A percentile compares a stretch with the other conserved stretches of the same genome.
Conservation (phyloP, 1,139 yeast species). For the Pichia sp. region DNA sequence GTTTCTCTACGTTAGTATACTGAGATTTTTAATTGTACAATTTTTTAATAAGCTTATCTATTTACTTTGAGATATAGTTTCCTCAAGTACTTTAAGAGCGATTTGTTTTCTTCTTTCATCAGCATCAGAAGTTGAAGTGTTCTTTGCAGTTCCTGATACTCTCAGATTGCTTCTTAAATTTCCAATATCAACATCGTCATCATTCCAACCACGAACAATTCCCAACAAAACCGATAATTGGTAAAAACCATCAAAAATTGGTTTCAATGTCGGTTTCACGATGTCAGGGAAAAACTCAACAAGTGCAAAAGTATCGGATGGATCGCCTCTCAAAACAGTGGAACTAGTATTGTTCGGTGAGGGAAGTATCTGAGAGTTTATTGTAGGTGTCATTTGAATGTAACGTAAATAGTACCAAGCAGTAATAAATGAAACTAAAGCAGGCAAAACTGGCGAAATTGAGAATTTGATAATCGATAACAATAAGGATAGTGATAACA, state of each 20-base stretch:
- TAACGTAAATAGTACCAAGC: conserved; percentile 76
- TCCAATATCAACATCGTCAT: conserved; percentile 64
- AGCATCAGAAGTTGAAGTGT: background rate
- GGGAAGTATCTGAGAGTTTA: conserved; percentile 22
- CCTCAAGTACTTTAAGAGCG: conserved; percentile 77
- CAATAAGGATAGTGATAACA: conserved; percentile 38
- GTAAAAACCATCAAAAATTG: conserved; percentile 48
- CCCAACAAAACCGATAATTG: conserved; percentile 47
- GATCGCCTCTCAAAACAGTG: conserved; percentile 54
- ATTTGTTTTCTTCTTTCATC: conserved; percentile 77
- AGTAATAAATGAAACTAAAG: conserved; percentile 58
- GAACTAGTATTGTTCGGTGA: conserved; percentile 11
- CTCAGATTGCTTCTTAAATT: conserved; percentile 58
- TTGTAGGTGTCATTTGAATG: conserved; percentile 41
- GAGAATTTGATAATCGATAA: conserved; percentile 38
- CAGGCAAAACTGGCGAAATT: conserved; percentile 51
- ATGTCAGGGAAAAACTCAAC: conserved; percentile 73
- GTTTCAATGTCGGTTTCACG: conserved; percentile 44
- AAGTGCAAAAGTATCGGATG: conserved; percentile 81
- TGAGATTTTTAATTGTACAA: background rate
- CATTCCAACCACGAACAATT: conserved; percentile 59
- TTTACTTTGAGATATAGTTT: conserved; percentile 32
- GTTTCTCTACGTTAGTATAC: background rate
- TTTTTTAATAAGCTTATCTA: background rate
- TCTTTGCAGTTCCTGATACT: conserved; percentile 32